A percentile compares a stretch with the other conserved stretches of the same genome.
Evolutionary conservation across 225 moss, liverwort and hornwort genomes (phyloP).

Genomic region (Ulota crispa): DNA sequence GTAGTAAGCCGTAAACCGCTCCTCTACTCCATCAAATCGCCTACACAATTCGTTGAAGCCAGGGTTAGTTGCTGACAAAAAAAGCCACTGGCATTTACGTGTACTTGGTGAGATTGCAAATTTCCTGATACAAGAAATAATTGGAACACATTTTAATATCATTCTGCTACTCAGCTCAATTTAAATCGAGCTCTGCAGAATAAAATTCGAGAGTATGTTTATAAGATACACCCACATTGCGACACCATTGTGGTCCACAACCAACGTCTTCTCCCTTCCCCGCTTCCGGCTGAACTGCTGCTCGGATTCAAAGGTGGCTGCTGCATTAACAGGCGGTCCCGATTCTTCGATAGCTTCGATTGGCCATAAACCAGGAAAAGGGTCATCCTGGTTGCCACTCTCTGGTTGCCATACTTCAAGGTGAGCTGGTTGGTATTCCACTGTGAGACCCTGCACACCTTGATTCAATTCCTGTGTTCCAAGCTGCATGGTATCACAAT

Average conservation of each 20-base stretch:
- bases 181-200: background rate
- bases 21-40: slow-evolving; percentile 45
- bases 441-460: background rate
- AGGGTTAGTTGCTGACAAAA: background rate
- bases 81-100: background rate
- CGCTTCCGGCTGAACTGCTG: slow-evolving; percentile 18
- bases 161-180: background rate
- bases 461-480: slow-evolving; percentile 14
- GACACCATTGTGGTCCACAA: slow-evolving; percentile 39
- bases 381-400: background rate
- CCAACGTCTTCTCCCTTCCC: background rate
- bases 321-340: background rate
- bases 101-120: background rate
- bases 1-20: slow-evolving; percentile 48
- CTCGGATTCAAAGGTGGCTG: background rate
- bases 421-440: slow-evolving; percentile 24
- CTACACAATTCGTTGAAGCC: slow-evolving; percentile 18
- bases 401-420: background rate
- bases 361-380: background rate
- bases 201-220: background rate
- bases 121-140: background rate
- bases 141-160: background rate
- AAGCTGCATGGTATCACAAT: background rate
- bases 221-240: slow-evolving; percentile 29
- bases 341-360: slow-evolving; percentile 2